Evolutionary conservation across 2,329 filamentous ascomycete genomes (phyloP), one percentile per base, ranked within the genome.

Genomic region (Nemania diffusa): DNA sequence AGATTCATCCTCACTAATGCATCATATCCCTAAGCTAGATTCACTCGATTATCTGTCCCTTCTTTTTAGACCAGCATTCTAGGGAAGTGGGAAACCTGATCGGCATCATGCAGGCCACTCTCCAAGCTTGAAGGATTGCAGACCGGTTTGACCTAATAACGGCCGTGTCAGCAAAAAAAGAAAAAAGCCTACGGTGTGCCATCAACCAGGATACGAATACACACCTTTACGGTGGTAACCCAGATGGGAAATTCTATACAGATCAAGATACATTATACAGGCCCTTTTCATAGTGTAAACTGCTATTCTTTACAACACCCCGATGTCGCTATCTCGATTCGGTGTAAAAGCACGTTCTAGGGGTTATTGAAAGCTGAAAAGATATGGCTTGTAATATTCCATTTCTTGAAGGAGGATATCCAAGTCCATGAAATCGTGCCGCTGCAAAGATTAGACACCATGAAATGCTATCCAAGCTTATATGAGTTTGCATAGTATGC

Each of bases 21-120:
- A 57, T 37, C 22, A 44, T 27, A 6, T 44, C 34, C 37, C 24
- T 44, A 9, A 27, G 32, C 44, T 52, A 20, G 32, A 44, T 34
- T 15, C 27, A 8, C 32, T 34, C 8, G 40, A 34, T 15, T 8
- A 48, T 53, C 26, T 57, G n/a, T 26, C 8, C 15, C 17, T 34
- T 32, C n/a, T 8, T 57, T 37, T 26, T 52, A 20, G 34, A 65
- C 51, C 55, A 60, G 50, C 40, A 57, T 15, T 11, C 42, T 29
- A 32, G 24, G 40, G 55, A 53, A 59, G 37, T 8, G 17, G 32
- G 13, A 32, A 29, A 51, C 42, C 11, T 4, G 24, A 32, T 32
- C 40, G 56, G 32, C 26, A 37, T 42, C 57, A 51, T 57, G 57
- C 63, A 62, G 26, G 29, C 26, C 15, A 20, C 20, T 15, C 17